Evolutionary conservation across 164 flowering plant species (phyloP).

Genomic region (Cinnamomum chago): DNA sequence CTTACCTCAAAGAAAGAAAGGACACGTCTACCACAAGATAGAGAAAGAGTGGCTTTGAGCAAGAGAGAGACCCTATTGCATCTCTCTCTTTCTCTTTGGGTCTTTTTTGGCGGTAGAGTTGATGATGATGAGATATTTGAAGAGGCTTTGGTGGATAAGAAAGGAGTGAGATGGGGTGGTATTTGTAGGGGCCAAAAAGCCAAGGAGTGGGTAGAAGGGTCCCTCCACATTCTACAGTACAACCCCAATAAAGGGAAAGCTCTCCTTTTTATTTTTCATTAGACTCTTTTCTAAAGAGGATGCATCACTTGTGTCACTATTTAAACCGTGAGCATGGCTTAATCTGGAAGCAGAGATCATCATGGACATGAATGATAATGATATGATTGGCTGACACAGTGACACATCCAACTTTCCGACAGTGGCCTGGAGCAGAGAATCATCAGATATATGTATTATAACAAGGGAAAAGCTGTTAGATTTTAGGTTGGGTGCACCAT

Average conservation of each 20-base stretch:
- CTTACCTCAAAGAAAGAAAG: neutral
- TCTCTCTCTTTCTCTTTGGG: neutral
- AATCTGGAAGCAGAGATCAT: constrained; percentile 11
- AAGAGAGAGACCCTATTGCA: neutral
- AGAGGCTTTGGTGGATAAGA: constrained; percentile 22
- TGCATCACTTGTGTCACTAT: neutral
- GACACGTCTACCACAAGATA: neutral
- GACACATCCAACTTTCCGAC: constrained; percentile 1
- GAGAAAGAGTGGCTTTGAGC: neutral
- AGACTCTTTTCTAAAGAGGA: neutral
- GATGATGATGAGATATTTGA: constrained; percentile 15
- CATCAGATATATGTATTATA: neutral
- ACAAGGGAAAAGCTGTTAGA: neutral
- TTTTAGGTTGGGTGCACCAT: neutral
- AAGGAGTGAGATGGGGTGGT: constrained; percentile 19
- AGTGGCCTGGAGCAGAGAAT: neutral
- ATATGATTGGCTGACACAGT: constrained; percentile 18
- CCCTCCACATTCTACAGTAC: constrained; percentile 20
- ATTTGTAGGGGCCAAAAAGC: constrained; percentile 42
- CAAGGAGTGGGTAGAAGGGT: constrained; percentile 27
- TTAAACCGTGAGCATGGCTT: constrained; percentile 4
- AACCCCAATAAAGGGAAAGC: constrained; percentile 5
- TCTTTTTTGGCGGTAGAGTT: neutral
- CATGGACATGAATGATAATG: neutral
- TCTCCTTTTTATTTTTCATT: neutral